phyloP scores from a whole-genome alignment of 2,329 filamentous ascomycete species.

The Xylariales sp. region DNA sequence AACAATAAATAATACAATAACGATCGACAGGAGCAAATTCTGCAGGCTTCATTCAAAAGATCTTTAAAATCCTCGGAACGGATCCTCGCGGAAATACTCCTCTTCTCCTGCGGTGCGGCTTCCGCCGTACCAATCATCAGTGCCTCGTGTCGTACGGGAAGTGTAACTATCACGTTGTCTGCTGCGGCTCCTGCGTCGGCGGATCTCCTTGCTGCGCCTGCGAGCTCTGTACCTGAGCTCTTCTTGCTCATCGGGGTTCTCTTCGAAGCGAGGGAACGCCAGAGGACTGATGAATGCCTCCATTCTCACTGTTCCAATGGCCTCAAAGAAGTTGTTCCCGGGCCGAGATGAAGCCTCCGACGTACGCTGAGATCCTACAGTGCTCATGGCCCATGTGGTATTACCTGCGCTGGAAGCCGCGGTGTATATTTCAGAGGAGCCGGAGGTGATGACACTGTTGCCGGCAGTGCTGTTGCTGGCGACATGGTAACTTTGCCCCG shows the following conservation, averaged over 20 bases:
- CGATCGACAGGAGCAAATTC: too few relatives aligned
- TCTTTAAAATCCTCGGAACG: conserved; percentile 58
- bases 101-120: conserved; percentile 47
- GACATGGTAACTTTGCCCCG: conserved; percentile 36
- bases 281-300: conserved; percentile 84
- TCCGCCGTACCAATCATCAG: conserved; percentile 44
- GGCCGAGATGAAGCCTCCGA: conserved; percentile 48
- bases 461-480: conserved; percentile 54
- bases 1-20: too few relatives aligned
- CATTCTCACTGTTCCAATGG: conserved; percentile 90
- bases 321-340: conserved; percentile 70
- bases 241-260: conserved; percentile 44
- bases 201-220: conserved; percentile 50
- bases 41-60: too few relatives aligned
- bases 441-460: conserved; percentile 52
- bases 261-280: conserved; percentile 41
- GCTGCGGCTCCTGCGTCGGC: conserved; percentile 49
- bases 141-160: conserved; percentile 38
- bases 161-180: conserved; percentile 48
- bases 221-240: conserved; percentile 44
- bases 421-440: conserved; percentile 55
- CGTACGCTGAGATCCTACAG: conserved; percentile 33
- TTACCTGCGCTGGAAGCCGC: conserved; percentile 39
- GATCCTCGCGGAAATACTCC: conserved; percentile 55
- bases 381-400: conserved; percentile 40